Evolutionary conservation across 1,284 basidiomycete genomes (phyloP).

Genomic region (Cutaneotrichosporon sp.): DNA sequence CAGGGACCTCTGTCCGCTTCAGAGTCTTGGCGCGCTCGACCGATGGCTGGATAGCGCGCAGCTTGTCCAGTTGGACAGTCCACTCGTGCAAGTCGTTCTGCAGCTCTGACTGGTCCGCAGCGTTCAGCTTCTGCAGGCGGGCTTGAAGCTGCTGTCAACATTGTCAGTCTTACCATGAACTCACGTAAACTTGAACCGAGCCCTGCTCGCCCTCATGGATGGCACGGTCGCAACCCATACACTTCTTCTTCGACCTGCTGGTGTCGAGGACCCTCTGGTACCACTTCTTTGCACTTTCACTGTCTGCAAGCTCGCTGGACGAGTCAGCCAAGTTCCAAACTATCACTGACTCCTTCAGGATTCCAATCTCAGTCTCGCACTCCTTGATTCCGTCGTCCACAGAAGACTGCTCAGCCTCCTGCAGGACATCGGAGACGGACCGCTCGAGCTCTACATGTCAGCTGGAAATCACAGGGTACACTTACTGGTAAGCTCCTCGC

Average conservation of each 20-base stretch:
- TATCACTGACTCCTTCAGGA: conserved; percentile 59
- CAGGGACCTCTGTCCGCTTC: conserved; percentile 64
- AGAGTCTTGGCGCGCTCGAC: conserved; percentile 56
- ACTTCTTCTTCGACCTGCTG: conserved; percentile 67
- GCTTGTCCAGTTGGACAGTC: conserved; percentile 61
- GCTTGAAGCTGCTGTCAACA: conserved; percentile 56
- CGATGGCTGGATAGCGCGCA: conserved; percentile 63
- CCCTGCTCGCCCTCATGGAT: conserved; percentile 65
- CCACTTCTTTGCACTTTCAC: conserved; percentile 48
- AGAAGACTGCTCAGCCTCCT: conserved; percentile 47
- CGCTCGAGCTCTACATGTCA: conserved; percentile 60
- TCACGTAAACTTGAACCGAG: conserved; percentile 67
- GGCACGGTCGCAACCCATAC: conserved; percentile 72
- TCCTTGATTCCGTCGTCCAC: conserved; percentile 64
- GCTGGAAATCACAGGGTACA: not conserved
- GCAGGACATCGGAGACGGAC: conserved; percentile 57
- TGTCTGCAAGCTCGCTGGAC: conserved; percentile 23
- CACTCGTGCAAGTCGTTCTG: conserved; percentile 62
- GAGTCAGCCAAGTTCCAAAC: not conserved
- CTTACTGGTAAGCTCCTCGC: conserved; percentile 64
- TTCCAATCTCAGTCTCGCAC: conserved; percentile 59
- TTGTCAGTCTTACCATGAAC: conserved; percentile 29
- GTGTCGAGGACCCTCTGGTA: conserved; percentile 65
- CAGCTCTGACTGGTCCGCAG: conserved; percentile 47
- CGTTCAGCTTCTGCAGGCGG: conserved; percentile 28